These are phyloP conservation scores for Mucor saturninus DNA, from an alignment of 371 early-diverging fungal species.

Conservation along the genomic window DNA sequence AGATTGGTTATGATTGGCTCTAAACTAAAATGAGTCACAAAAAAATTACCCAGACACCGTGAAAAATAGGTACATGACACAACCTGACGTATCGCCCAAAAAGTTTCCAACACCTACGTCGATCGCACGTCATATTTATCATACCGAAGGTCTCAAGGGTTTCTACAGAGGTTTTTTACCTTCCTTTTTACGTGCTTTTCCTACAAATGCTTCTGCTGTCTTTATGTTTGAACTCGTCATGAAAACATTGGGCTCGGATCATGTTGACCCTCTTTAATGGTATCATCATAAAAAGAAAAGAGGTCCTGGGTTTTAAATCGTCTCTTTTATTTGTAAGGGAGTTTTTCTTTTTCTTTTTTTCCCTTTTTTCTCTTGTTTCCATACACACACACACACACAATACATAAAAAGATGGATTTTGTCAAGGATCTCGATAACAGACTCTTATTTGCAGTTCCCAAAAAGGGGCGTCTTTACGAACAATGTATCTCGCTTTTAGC, in stretches of 20 bases:
- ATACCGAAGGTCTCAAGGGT: conserved; percentile 70
- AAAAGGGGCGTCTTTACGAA: conserved; percentile 97
- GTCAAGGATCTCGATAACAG: conserved; percentile 75
- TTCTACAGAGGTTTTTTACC: conserved; percentile 86
- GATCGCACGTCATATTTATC: conserved; percentile 59
- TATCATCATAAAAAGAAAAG: too few species aligned
- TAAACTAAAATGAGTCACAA: conserved; percentile 16
- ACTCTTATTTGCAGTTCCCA: conserved; percentile 93
- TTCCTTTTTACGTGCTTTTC: conserved; percentile 87
- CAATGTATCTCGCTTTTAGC: conserved; percentile 82
- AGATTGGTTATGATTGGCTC: background rate
- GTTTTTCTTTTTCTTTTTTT: background rate
- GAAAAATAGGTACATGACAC: conserved; percentile 93
- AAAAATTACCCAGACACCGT: conserved; percentile 66
- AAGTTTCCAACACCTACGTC: conserved; percentile 63
- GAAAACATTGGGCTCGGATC: conserved; percentile 35
- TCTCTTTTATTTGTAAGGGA: background rate
- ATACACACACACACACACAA: background rate
- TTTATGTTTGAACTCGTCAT: conserved; percentile 79
- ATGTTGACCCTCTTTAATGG: background rate
- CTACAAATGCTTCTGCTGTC: conserved; percentile 89
- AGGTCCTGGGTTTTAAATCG: background rate
- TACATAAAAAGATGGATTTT: conserved; percentile 57
- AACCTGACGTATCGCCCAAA: conserved; percentile 73
- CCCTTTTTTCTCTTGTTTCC: conserved; percentile 1